Evolutionary conservation across 208 protist species (phyloP), one percentile per base, ranked within the genome.

Genomic region (Perkinsela sp.): DNA sequence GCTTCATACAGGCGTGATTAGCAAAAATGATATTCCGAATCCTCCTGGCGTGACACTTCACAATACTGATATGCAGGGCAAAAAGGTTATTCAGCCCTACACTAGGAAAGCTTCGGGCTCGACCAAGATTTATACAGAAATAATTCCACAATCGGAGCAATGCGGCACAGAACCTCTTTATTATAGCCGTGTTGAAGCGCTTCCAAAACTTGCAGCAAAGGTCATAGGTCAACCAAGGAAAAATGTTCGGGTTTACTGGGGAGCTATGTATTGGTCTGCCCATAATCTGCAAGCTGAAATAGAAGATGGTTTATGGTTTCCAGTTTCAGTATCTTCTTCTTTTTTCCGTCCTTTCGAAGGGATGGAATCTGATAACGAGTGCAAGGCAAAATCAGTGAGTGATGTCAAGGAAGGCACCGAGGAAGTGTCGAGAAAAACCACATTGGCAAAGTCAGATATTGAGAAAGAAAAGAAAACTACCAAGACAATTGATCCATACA

Each of bases 211-310:
- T 16, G 78, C 82, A 2, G 68, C 78, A 68, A 75, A 88, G 28
- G 79, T 75, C 2, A 66, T 71, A 48, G 83, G 84, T 0, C 80
- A 85, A 73, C 82, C 79, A 66, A 78, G 84, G 29, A 82, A 82
- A n/a, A 82, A 78, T 22, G 71, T 88, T 67, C 80, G 84, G 28
- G 73, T 90, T 22, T 90, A 88, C 75, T 90, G 84, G 84, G 84
- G 84, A 30, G 80, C 75, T 68, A 86, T 85, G 77, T 79, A 78
- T 2, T 90, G 84, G 84, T 71, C 82, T 13, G 85, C 84, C 0
- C 74, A 73, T 30, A 80, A 87, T 69, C 70, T 90, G 1, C 78
- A 85, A 71, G 68, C 77, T 28, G 84, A 90, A 70, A 80, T 90
- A 30, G 77, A 73, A n/a, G 85, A 85, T 66, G 84, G 84, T 6